phyloP scores from a whole-genome alignment of 2,329 filamentous ascomycete genomes.

The Knufia petricola region DNA sequence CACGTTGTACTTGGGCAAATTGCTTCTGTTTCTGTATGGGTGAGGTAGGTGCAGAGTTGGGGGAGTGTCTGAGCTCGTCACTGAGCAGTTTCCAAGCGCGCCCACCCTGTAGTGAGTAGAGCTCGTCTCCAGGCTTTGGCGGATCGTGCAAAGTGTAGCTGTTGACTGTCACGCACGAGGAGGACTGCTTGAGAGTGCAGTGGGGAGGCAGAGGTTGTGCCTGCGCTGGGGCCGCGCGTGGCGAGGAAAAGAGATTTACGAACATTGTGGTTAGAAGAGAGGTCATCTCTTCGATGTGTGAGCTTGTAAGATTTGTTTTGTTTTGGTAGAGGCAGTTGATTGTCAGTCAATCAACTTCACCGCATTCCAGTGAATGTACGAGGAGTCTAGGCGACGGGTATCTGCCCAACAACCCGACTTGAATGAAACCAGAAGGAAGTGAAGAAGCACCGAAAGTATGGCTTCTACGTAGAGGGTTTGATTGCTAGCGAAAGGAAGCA shows the following conservation, averaged over 20 bases:
- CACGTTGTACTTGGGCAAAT: conserved; percentile 28
- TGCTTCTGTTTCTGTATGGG: conserved; percentile 26
- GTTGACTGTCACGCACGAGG: conserved; percentile 25
- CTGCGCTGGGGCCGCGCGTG: conserved; percentile 24
- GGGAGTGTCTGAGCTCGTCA: conserved; percentile 24
- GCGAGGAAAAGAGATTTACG: conserved; percentile 38
- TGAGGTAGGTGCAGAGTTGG: conserved; percentile 27
- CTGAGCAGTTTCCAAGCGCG: conserved; percentile 27
- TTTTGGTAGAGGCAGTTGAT: not conserved
- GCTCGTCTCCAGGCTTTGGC: conserved; percentile 16
- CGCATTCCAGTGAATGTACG: conserved; percentile 6
- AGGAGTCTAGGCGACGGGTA: not conserved
- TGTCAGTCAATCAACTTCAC: conserved; percentile 3
- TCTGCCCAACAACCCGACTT: not conserved
- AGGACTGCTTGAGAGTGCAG: conserved; percentile 23
- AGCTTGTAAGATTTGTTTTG: not conserved
- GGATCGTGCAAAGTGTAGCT: conserved; percentile 20
- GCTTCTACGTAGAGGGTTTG: not conserved
- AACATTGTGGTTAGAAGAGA: conserved; percentile 77
- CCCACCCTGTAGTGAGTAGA: conserved; percentile 11
- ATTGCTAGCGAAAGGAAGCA: not conserved
- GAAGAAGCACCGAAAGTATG: not conserved
- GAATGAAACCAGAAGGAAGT: not conserved
- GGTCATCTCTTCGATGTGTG: conserved; percentile 35
- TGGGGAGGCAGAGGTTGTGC: conserved; percentile 24